Evolutionary conservation across 2,329 filamentous ascomycete species (phyloP).

Genomic region (Pseudopyricularia javanii): DNA sequence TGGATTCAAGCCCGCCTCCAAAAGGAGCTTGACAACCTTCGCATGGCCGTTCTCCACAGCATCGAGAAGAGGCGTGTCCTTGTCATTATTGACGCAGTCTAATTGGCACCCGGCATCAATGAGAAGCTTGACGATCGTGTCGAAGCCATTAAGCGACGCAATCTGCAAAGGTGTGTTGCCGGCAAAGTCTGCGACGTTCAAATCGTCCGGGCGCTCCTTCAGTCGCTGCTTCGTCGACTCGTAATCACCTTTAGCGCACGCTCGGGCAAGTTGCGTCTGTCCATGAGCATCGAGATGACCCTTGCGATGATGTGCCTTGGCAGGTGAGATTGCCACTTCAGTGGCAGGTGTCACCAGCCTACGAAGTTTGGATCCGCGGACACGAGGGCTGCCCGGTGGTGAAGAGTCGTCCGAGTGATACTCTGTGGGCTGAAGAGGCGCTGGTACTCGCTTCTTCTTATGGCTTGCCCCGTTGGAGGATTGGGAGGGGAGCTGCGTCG

Average conservation of each 20-base stretch:
- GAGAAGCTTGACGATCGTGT: constrained; percentile 76
- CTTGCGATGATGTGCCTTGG: constrained; percentile 61
- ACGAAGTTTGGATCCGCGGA: constrained; percentile 44
- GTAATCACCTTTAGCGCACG: constrained; percentile 75
- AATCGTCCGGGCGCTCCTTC: constrained; percentile 69
- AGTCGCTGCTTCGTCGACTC: constrained; percentile 65
- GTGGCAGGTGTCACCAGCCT: constrained; percentile 42
- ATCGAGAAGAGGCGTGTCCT: constrained; percentile 89
- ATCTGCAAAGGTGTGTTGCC: constrained; percentile 95
- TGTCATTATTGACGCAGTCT: constrained; percentile 67
- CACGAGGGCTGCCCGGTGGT: constrained; percentile 45
- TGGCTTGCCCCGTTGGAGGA: constrained; percentile 40
- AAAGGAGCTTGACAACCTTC: constrained; percentile 71
- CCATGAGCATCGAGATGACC: constrained; percentile 88
- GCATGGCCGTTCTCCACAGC: constrained; percentile 92
- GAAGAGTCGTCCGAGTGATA: constrained; percentile 59
- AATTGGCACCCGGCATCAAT: constrained; percentile 76
- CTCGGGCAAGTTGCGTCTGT: constrained; percentile 78
- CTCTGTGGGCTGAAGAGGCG: constrained; percentile 48
- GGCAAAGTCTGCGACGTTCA: constrained; percentile 84
- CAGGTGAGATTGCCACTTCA: constrained; percentile 51
- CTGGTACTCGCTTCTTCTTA: constrained; percentile 51
- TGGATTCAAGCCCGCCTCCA: constrained; percentile 83
- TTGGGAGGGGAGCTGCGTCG: constrained; percentile 47
- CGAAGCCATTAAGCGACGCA: constrained; percentile 75